Evolutionary conservation across 257 asterid genomes (phyloP).

Genomic region (Solanum raphanifolium): DNA sequence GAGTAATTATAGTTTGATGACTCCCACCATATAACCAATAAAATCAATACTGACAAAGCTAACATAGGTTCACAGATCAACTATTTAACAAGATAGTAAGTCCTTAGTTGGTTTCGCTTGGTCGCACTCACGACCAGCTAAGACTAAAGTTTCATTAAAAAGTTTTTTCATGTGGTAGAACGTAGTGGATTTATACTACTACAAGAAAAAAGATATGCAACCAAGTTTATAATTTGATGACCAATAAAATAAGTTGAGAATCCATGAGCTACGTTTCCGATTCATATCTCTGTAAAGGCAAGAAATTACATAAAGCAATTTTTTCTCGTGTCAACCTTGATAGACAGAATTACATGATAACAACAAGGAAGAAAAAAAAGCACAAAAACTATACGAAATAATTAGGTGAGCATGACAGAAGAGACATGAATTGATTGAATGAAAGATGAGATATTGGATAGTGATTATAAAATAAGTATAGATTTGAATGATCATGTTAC

Average conservation of each 20-base stretch:
- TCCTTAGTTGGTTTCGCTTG: background rate
- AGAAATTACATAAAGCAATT: too few relatives aligned
- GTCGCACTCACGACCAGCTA: background rate
- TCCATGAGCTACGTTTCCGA: background rate
- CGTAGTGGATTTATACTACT: background rate
- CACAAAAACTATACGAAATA: background rate
- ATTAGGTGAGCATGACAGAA: background rate
- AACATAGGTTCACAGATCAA: background rate
- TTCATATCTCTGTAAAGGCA: background rate
- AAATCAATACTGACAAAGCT: background rate
- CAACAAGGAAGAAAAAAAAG: background rate
- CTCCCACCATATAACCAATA: background rate
- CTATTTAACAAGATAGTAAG: background rate
- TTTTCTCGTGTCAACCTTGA: background rate
- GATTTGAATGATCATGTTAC: background rate
- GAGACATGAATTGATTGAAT: background rate
- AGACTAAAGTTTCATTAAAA: too few relatives aligned
- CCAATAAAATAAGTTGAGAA: background rate
- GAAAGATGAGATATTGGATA: background rate
- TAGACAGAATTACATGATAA: background rate
- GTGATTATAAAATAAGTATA: background rate
- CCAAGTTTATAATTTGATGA: too few relatives aligned
- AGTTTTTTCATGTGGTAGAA: background rate
- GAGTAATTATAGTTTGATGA: background rate
- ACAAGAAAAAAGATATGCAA: background rate